Evolutionary conservation across 2,329 filamentous ascomycete genomes (phyloP).

Genomic region (Phoma sp.): DNA sequence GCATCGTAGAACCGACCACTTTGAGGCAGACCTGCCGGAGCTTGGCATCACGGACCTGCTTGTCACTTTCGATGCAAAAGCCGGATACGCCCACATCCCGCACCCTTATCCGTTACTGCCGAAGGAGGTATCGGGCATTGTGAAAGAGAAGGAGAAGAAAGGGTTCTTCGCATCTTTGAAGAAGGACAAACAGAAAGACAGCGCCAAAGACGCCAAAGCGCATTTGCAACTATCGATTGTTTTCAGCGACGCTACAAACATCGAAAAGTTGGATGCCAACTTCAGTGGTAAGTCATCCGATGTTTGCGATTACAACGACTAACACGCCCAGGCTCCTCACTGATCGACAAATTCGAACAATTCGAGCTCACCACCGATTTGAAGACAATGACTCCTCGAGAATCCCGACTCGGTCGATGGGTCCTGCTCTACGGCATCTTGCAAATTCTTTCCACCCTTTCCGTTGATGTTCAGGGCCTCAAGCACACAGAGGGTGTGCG

Average conservation of each 20-base stretch:
- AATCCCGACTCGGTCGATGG: conserved; percentile 53
- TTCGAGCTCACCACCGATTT: conserved; percentile 49
- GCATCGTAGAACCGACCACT: conserved; percentile 38
- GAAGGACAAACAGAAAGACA: conserved; percentile 42
- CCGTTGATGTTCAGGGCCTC: conserved; percentile 49
- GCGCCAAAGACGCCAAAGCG: conserved; percentile 45
- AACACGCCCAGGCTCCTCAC: conserved; percentile 38
- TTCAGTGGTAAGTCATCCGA: conserved; percentile 39
- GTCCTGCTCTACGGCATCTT: conserved; percentile 51
- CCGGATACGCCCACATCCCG: conserved; percentile 59
- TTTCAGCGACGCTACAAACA: conserved; percentile 50
- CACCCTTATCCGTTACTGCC: conserved; percentile 71
- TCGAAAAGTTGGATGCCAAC: conserved; percentile 46
- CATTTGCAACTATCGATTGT: conserved; percentile 49
- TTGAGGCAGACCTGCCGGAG: conserved; percentile 54
- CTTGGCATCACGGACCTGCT: conserved; percentile 72
- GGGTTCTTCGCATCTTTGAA: conserved; percentile 42
- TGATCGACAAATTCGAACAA: conserved; percentile 50
- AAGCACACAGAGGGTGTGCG: conserved; percentile 45
- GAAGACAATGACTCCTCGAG: conserved; percentile 42
- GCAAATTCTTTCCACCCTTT: conserved; percentile 50
- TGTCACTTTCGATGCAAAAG: conserved; percentile 67
- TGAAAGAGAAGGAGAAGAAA: conserved; percentile 39
- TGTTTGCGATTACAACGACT: not conserved
- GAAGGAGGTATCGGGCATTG: conserved; percentile 31